Conservation (phyloP, 1,284 basidiomycete species). For the Austroboletus novae-zelandiae region DNA sequence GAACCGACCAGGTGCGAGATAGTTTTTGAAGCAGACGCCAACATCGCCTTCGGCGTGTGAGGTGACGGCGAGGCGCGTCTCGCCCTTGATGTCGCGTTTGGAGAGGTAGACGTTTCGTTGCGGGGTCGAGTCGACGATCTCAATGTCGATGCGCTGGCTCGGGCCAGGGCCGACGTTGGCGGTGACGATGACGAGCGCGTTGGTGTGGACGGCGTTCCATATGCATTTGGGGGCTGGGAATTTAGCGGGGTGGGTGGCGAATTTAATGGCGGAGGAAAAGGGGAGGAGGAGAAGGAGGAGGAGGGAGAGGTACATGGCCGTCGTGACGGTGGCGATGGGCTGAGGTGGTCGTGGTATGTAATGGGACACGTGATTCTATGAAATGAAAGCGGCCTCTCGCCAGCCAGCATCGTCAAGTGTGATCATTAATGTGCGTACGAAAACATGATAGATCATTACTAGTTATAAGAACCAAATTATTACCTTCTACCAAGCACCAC, state of each 20-base stretch:
- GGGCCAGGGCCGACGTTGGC: slow-evolving; percentile 79
- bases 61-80: slow-evolving; percentile 92
- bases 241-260: slow-evolving; percentile 65
- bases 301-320: background rate
- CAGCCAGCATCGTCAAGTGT: background rate
- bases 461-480: background rate
- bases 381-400: too few species aligned
- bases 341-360: background rate
- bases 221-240: slow-evolving; percentile 81
- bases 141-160: slow-evolving; percentile 85
- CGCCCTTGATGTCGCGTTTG: slow-evolving; percentile 85
- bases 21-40: slow-evolving; percentile 92
- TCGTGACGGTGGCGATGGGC: background rate
- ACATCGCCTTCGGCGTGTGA: slow-evolving; percentile 93
- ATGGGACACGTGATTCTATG: background rate
- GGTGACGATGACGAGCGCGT: slow-evolving; percentile 91
- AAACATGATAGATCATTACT: slow-evolving; percentile 9
- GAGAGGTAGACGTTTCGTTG: slow-evolving; percentile 89
- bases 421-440: slow-evolving; percentile 3
- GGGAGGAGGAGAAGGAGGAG: slow-evolving; percentile 38
- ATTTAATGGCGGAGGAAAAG: slow-evolving; percentile 72
- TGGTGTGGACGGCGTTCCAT: slow-evolving; percentile 88
- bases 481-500: background rate
- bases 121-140: slow-evolving; percentile 88
- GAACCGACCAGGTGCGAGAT: slow-evolving; percentile 67